phyloP scores from a whole-genome alignment of 805 yeast genomes.

The Saccharomyces mikatae region DNA sequence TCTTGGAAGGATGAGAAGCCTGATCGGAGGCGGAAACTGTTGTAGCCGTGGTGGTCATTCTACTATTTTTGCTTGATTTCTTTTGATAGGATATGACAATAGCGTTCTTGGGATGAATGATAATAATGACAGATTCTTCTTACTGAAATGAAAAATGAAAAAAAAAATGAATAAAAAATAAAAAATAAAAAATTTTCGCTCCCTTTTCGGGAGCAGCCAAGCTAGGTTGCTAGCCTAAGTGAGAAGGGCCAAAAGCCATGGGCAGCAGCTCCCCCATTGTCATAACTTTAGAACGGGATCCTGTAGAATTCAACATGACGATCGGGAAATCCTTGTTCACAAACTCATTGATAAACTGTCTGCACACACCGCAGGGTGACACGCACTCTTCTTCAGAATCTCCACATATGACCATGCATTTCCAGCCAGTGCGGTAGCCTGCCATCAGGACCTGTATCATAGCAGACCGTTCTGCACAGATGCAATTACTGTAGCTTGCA shows the following conservation, averaged over 20 bases:
- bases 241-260: conserved; percentile 78
- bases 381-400: conserved; percentile 37
- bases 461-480: conserved; percentile 73
- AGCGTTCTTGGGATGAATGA: neutral
- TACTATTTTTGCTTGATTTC: neutral
- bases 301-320: conserved; percentile 58
- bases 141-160: neutral
- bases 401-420: conserved; percentile 4
- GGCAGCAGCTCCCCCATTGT: conserved; percentile 66
- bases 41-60: neutral
- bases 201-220: neutral
- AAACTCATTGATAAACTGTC: conserved; percentile 86
- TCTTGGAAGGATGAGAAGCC: conserved; percentile 1
- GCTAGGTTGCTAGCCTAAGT: conserved; percentile 26
- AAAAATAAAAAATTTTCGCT: neutral
- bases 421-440: conserved; percentile 1
- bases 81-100: neutral
- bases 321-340: conserved; percentile 45
- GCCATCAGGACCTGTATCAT: conserved; percentile 36
- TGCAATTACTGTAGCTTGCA: conserved; percentile 76
- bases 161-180: neutral
- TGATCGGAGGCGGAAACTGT: neutral
- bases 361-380: conserved; percentile 90
- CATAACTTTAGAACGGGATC: conserved; percentile 37
- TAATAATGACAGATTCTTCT: neutral